phyloP scores from a whole-genome alignment of 164 flowering plant species.

The Warburgia ugandensis region DNA sequence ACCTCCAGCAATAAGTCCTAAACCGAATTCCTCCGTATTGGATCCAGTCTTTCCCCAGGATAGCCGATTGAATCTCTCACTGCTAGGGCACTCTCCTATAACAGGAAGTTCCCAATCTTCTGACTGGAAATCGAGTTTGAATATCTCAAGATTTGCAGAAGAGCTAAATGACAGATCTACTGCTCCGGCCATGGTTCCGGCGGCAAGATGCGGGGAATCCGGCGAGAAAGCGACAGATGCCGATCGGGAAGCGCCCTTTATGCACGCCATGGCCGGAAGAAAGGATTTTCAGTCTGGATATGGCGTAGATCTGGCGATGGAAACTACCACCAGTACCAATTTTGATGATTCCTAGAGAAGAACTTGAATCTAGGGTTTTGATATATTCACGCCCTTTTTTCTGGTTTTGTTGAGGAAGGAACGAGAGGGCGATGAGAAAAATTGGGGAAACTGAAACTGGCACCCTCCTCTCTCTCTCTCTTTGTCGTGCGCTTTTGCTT shows the following conservation, averaged over 20 bases:
- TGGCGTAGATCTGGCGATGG: too few species aligned
- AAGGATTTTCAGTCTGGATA: too few species aligned
- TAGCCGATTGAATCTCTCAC: slow-evolving; percentile 78
- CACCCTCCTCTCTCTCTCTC: too few species aligned
- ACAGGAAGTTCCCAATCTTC: slow-evolving; percentile 65
- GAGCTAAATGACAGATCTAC: slow-evolving; percentile 92
- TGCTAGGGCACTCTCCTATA: slow-evolving; percentile 53
- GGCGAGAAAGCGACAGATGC: slow-evolving; percentile 87
- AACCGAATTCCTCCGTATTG: slow-evolving; percentile 46
- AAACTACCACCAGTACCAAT: too few species aligned
- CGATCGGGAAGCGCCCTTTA: slow-evolving; percentile 75
- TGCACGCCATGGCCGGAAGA: slow-evolving; percentile 70
- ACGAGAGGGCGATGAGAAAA: too few species aligned
- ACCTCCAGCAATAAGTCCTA: slow-evolving; percentile 91
- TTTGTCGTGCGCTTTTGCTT: too few species aligned
- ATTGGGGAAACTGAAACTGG: too few species aligned
- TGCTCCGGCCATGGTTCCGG: slow-evolving; percentile 97
- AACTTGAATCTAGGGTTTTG: too few species aligned
- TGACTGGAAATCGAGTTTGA: slow-evolving; percentile 79
- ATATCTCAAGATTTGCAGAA: slow-evolving; percentile 79
- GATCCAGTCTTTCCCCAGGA: slow-evolving; percentile 73
- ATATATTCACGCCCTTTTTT: too few species aligned
- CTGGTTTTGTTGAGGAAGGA: too few species aligned
- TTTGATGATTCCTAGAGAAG: too few species aligned
- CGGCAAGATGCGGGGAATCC: slow-evolving; percentile 79